Evolutionary conservation across 75 land plant species (phyloP), one percentile per base, ranked within the genome.

Genomic region (Larix kaempferi): DNA sequence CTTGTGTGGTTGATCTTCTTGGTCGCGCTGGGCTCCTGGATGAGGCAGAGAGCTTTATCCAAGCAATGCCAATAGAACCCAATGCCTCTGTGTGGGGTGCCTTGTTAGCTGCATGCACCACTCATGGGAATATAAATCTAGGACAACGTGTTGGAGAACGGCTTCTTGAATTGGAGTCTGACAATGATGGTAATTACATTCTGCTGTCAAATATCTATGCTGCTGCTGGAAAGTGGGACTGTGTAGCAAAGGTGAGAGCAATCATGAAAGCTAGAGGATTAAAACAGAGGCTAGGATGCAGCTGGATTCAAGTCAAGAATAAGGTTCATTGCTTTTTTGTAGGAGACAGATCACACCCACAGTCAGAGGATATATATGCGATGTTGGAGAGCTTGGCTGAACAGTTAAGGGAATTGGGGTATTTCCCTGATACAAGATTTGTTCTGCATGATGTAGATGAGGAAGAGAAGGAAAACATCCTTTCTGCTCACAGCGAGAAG

Each of bases 121-220:
- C 23, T 29, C 82, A 85, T 59, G 61, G 57, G 16, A 76, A 83
- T 66, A 44, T 78, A 17, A 73, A 80, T 27, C 22, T 85, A 4
- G 90, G 80, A 35, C 82, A 80, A 71, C n/a, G 76, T 56, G 56
- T 73, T 13, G 72, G 75, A 5, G 57, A 87, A 54, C 71, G 55
- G 22, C 65, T 87, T 37, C 39, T 29, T 7, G 73, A 62, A n/a
- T 39, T 77, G 13, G 74, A 85, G 58, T 67, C 74, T 4, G 72
- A 79, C 66, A 79, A 82, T 55, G 52, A n/a, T 26, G 80, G 81
- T 56, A 79, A 59, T 22, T 84, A 87, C 62, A 78, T 88, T 66
- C 83, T 80, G 6, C 25, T 88, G 74, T 85, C 87, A 33, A 88
- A 83, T 67, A 79, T 85, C 29, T 90, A 90, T 77, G 84, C 92